Evolutionary conservation across 2,329 filamentous ascomycete genomes (phyloP).

Genomic region (Fusarium miscanthi): DNA sequence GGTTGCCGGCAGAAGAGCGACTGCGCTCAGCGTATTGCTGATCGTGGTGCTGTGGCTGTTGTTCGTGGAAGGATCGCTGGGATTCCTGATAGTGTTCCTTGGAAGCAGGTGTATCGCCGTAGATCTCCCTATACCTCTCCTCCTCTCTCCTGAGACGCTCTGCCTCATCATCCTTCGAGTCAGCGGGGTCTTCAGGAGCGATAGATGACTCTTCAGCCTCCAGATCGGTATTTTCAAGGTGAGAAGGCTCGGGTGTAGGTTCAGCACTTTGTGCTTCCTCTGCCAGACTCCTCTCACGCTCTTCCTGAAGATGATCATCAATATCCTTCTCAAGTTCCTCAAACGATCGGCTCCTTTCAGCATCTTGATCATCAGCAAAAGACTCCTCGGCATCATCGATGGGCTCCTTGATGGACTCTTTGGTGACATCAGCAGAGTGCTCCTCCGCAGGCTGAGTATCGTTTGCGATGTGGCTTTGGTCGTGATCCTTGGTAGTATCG

Average conservation of each 20-base stretch:
- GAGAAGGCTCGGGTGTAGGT: slow-evolving; percentile 31
- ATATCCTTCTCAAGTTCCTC: slow-evolving; percentile 38
- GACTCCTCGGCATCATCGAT: slow-evolving; percentile 1
- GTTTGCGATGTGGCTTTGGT: slow-evolving; percentile 5
- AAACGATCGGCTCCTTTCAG: slow-evolving; percentile 25
- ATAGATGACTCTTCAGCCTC: slow-evolving; percentile 14
- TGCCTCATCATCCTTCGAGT: slow-evolving; percentile 27
- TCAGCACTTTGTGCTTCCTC: slow-evolving; percentile 15
- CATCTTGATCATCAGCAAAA: neutral
- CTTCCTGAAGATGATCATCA: slow-evolving; percentile 35
- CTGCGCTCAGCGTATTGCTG: slow-evolving; percentile 48
- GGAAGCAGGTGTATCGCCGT: slow-evolving; percentile 44
- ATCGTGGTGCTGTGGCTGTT: slow-evolving; percentile 17
- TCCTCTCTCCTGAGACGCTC: slow-evolving; percentile 58
- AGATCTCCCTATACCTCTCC: slow-evolving; percentile 65
- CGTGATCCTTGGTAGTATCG: neutral
- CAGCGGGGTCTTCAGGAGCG: slow-evolving; percentile 8
- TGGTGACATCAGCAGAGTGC: slow-evolving; percentile 5
- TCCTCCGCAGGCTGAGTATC: slow-evolving; percentile 5
- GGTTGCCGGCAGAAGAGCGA: slow-evolving; percentile 34
- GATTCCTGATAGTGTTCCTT: slow-evolving; percentile 14
- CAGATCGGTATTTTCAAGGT: slow-evolving; percentile 16
- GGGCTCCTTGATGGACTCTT: slow-evolving; percentile 4
- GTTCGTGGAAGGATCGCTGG: slow-evolving; percentile 11
- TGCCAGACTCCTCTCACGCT: slow-evolving; percentile 32